Percentiles rank a stretch among this genome's conserved stretches.
Conservation (phyloP, 495 filamentous ascomycete species). For the Astrocystis sublimbata region DNA sequence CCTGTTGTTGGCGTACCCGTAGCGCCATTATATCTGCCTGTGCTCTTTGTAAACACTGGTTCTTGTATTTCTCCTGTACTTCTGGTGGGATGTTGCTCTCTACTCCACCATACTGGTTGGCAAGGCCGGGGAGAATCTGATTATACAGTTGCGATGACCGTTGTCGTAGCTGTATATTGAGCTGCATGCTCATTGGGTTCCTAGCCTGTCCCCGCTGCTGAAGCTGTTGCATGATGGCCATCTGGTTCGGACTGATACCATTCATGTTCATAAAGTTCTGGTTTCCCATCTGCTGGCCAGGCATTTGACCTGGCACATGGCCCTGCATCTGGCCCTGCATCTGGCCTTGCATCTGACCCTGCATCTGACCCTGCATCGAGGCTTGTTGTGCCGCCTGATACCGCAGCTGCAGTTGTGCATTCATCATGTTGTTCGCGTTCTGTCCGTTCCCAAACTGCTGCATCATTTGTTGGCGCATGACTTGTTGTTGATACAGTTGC, state of each 20-base stretch:
- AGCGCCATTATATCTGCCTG: constrained; percentile 21
- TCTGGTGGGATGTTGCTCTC: constrained; percentile 38
- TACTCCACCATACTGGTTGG: constrained; percentile 37
- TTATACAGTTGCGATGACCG: constrained; percentile 45
- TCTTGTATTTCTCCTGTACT: constrained; percentile 34
- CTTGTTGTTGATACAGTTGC: constrained; percentile 32
- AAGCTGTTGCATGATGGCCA: constrained; percentile 42
- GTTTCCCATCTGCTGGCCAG: constrained; percentile 36
- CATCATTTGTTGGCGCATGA: constrained; percentile 41
- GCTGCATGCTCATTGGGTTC: constrained; percentile 17
- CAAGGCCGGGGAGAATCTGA: constrained; percentile 49
- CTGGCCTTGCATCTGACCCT: constrained; percentile 41
- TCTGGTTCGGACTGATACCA: constrained; percentile 38
- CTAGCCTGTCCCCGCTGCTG: constrained; percentile 27
- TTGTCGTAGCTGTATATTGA: constrained; percentile 28
- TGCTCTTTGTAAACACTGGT: constrained; percentile 25
- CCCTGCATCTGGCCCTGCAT: constrained; percentile 35
- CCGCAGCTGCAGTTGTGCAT: constrained; percentile 44
- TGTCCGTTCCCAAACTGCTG: constrained; percentile 35
- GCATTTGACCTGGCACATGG: constrained; percentile 39
- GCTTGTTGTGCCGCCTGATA: constrained; percentile 31
- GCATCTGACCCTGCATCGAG: constrained; percentile 36
- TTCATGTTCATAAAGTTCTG: constrained; percentile 35
- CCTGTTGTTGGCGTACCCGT: constrained; percentile 43
- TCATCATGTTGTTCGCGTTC: constrained; percentile 24